Percentiles rank a stretch among this genome's conserved stretches.
Evolutionary conservation across 2,329 filamentous ascomycete genomes (phyloP).

Genomic region (Cytospora chrysosperma): DNA sequence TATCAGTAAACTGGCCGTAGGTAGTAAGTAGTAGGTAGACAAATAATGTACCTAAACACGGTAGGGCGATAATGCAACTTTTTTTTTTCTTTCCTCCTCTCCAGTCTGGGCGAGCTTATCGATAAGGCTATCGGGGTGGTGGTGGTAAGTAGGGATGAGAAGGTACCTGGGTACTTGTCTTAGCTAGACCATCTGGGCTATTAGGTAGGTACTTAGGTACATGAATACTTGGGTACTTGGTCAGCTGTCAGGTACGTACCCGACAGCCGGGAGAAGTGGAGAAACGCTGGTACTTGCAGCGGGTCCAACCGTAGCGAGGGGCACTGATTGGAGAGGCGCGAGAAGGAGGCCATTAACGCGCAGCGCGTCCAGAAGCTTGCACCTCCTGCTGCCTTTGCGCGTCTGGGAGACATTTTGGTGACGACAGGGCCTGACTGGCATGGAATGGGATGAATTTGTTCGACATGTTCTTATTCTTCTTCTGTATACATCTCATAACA

Average conservation of each 20-base stretch:
- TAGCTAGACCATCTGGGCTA: no score
- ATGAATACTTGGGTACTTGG: no score
- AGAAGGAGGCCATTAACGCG: constrained; percentile 11
- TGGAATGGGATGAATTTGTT: neutral
- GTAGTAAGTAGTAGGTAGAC: neutral
- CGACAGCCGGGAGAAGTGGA: no score
- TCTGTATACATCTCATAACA: neutral
- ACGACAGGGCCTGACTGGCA: neutral
- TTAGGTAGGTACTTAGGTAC: neutral
- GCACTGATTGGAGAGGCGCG: constrained; percentile 8
- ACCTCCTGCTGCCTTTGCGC: neutral
- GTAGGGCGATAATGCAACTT: neutral
- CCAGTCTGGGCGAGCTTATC: neutral
- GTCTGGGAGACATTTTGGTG: neutral
- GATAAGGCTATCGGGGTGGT: neutral
- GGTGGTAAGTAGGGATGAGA: no score
- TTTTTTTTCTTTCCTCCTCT: neutral
- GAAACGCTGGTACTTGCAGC: neutral
- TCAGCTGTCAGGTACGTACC: no score
- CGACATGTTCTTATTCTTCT: neutral
- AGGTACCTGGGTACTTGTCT: no score
- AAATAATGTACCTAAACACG: no score
- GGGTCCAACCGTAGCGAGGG: constrained; percentile 6
- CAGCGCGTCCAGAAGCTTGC: constrained; percentile 1
- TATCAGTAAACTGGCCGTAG: neutral